These are phyloP conservation scores for Scheffersomyces quercinus DNA, from an alignment of 1,139 yeast species.

Conservation along the genomic window DNA sequence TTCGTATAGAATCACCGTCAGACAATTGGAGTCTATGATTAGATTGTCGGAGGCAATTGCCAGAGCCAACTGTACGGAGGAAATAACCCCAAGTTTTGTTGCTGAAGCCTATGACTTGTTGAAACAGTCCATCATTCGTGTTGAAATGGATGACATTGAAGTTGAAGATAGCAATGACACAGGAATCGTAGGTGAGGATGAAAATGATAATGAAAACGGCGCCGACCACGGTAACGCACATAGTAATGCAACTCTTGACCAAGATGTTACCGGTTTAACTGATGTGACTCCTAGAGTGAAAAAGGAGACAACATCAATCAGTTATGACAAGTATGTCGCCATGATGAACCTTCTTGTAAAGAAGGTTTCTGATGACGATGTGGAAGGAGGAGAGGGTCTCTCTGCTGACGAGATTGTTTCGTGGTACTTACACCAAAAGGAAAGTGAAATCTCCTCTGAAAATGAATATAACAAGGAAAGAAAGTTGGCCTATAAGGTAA, in stretches of 20 bases:
- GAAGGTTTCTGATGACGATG: conserved; percentile 61
- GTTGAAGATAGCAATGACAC: conserved; percentile 66
- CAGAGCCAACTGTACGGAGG: conserved; percentile 92
- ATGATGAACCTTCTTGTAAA: conserved; percentile 82
- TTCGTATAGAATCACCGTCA: conserved; percentile 91
- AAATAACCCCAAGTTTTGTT: conserved; percentile 82
- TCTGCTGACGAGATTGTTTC: conserved; percentile 70
- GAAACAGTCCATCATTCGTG: conserved; percentile 89
- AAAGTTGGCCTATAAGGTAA: conserved; percentile 72
- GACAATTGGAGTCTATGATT: conserved; percentile 91
- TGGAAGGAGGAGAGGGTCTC: conserved; percentile 61
- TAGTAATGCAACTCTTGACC: conserved; percentile 5
- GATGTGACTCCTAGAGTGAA: conserved; percentile 3
- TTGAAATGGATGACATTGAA: conserved; percentile 91
- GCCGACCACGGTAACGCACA: conserved; percentile 13
- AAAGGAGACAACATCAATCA: conserved; percentile 47
- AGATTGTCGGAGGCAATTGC: conserved; percentile 96
- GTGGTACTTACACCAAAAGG: conserved; percentile 79
- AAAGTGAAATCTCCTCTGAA: conserved; percentile 69
- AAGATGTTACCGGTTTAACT: neutral
- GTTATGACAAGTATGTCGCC: conserved; percentile 83
- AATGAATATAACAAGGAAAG: conserved; percentile 72
- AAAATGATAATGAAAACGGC: conserved; percentile 13
- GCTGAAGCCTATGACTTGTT: conserved; percentile 91
- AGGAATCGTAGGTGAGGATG: conserved; percentile 14